A percentile compares a stretch with the other conserved stretches of the same genome.
Conservation (phyloP, 169 alveolate species). For the Ichthyophthirius multifiliis region DNA sequence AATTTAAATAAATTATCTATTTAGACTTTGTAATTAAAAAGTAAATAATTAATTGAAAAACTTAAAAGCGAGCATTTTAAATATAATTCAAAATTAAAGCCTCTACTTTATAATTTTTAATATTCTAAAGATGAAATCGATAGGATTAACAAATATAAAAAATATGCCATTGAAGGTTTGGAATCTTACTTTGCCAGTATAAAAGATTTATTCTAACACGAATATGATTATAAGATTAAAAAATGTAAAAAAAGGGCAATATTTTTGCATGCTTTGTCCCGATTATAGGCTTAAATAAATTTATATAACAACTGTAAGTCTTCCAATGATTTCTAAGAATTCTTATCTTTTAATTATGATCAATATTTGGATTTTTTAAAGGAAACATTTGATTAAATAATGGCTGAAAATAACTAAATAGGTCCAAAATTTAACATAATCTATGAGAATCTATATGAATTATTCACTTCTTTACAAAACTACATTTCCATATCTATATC, state of each 20-base stretch:
- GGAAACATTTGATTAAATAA: background rate
- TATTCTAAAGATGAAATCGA: background rate
- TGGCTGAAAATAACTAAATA: background rate
- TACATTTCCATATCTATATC: no score
- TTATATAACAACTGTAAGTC: background rate
- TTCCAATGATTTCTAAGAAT: background rate
- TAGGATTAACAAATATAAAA: background rate
- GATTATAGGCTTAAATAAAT: background rate
- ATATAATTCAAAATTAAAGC: no score
- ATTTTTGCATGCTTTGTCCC: background rate
- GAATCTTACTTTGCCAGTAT: background rate
- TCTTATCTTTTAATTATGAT: background rate
- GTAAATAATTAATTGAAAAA: no score
- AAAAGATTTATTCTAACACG: background rate
- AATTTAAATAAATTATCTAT: no score
- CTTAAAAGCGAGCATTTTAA: no score
- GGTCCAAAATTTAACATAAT: background rate
- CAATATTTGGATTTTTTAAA: background rate
- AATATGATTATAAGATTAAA: background rate
- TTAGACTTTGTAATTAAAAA: no score
- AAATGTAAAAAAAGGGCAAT: background rate
- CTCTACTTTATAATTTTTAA: background rate
- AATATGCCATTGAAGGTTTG: background rate
- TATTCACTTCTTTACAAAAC: no score
- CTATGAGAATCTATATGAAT: slow-evolving; percentile 12